A percentile compares a stretch with the other conserved stretches of the same genome.
Conservation (phyloP, 345 rosid species). For the Rhizophora apiculata region DNA sequence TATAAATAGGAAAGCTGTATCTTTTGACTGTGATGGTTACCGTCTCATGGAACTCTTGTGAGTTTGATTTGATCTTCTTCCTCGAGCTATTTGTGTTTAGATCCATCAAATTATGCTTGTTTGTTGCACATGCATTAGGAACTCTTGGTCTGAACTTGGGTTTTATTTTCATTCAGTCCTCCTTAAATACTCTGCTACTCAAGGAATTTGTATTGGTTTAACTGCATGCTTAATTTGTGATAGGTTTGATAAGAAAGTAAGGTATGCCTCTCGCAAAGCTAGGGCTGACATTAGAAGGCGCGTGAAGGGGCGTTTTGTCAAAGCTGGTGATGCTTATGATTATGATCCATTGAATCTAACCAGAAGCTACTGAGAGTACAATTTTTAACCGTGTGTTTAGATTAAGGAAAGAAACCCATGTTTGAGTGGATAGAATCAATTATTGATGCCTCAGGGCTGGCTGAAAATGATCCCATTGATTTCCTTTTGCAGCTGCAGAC, state of each 20-base stretch:
- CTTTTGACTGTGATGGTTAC: neutral
- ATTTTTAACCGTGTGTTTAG: conserved; percentile 16
- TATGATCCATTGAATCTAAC: conserved; percentile 79
- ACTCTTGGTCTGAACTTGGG: neutral
- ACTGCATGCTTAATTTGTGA: conserved; percentile 3
- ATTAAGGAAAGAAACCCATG: conserved; percentile 19
- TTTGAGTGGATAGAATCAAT: conserved; percentile 21
- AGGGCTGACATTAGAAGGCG: conserved; percentile 97
- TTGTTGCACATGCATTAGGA: neutral
- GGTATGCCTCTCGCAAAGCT: conserved; percentile 96
- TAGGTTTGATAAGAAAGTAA: conserved; percentile 91
- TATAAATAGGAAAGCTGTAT: neutral
- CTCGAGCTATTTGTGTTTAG: too few species aligned
- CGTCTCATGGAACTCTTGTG: neutral
- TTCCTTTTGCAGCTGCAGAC: conserved; percentile 24
- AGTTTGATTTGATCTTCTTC: neutral
- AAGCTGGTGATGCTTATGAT: conserved; percentile 94
- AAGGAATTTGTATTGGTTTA: conserved; percentile 7
- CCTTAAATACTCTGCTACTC: neutral
- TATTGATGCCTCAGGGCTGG: conserved; percentile 24
- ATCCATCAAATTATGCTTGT: too few species aligned
- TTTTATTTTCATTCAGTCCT: neutral
- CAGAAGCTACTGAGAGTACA: conserved; percentile 68
- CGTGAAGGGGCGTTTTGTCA: conserved; percentile 92
- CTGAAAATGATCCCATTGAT: conserved; percentile 16